Evolutionary conservation across 805 yeast species (phyloP).

Genomic region (Aciculoconidium aculeatum): DNA sequence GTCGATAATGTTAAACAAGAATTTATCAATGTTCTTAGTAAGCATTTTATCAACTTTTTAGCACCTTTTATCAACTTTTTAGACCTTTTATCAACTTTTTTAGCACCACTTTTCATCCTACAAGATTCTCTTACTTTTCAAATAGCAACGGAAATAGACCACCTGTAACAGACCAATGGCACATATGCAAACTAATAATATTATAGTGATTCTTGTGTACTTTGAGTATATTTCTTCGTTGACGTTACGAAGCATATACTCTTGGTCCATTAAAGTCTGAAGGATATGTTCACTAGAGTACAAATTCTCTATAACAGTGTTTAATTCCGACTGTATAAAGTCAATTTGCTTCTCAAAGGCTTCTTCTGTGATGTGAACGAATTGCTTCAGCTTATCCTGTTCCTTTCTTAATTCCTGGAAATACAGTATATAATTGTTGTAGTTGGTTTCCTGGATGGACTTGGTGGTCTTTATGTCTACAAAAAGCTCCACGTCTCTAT

Average conservation of each 20-base stretch:
- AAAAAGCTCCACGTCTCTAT: conserved; percentile 26
- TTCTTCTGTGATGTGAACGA: conserved; percentile 24
- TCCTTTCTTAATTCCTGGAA: conserved; percentile 15
- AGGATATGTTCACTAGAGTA: conserved; percentile 23
- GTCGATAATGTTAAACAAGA: no score
- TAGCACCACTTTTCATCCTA: no score
- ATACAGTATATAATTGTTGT: conserved; percentile 29
- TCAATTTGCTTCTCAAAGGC: conserved; percentile 29
- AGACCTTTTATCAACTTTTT: no score
- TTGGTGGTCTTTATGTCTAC: conserved; percentile 32
- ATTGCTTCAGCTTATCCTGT: conserved; percentile 8
- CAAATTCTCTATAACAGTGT: conserved; percentile 25
- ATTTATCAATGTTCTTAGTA: no score
- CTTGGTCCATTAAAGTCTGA: conserved; percentile 25
- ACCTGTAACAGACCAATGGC: conserved; percentile 27
- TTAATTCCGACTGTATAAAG: conserved; percentile 25
- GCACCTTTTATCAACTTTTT: no score
- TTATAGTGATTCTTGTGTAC: conserved; percentile 25
- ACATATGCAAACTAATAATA: conserved; percentile 21
- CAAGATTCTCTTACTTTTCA: conserved; percentile 21
- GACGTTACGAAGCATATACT: conserved; percentile 28
- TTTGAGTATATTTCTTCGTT: conserved; percentile 33
- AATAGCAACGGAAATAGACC: conserved; percentile 24
- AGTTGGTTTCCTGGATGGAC: conserved; percentile 30
- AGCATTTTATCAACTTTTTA: no score